Conservation (phyloP, 2,329 filamentous ascomycete genomes). For the Drechslerella coelobrocha region DNA sequence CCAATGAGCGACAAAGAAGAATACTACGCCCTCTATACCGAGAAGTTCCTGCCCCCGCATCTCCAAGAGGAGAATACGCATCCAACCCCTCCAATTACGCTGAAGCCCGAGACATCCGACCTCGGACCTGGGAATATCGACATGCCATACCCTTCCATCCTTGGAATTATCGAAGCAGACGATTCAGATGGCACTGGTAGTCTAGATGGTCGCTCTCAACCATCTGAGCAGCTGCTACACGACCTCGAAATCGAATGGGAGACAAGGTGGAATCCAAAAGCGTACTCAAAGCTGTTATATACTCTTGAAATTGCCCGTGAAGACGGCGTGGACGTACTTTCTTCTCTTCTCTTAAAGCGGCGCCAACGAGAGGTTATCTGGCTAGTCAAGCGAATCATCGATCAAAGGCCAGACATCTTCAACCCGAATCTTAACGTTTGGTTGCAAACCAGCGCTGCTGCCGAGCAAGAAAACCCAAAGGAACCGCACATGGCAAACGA, state of each 20-base stretch:
- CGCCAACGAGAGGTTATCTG: slow-evolving; percentile 39
- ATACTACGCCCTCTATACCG: slow-evolving; percentile 38
- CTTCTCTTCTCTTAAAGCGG: slow-evolving; percentile 32
- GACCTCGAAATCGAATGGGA: slow-evolving; percentile 43
- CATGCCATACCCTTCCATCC: slow-evolving; percentile 32
- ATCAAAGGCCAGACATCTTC: slow-evolving; percentile 16
- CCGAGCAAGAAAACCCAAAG: slow-evolving; percentile 33
- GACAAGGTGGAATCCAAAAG: slow-evolving; percentile 21
- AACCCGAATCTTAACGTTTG: slow-evolving; percentile 33
- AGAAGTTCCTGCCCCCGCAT: slow-evolving; percentile 45
- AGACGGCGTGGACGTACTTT: slow-evolving; percentile 40
- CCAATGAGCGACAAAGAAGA: slow-evolving; percentile 34
- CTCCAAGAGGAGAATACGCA: slow-evolving; percentile 31
- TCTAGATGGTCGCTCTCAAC: neutral
- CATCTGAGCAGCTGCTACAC: slow-evolving; percentile 16
- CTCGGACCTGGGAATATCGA: slow-evolving; percentile 13
- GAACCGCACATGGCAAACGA: slow-evolving; percentile 28
- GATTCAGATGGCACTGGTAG: neutral
- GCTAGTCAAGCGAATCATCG: slow-evolving; percentile 36
- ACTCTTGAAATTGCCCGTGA: slow-evolving; percentile 47
- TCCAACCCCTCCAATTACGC: slow-evolving; percentile 26
- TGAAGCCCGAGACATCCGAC: neutral
- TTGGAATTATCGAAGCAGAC: slow-evolving; percentile 12
- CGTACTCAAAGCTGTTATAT: slow-evolving; percentile 39
- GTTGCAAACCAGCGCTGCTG: slow-evolving; percentile 29